Base-by-base conservation (phyloP, 768 basidiomycete genomes). In the Phlegmacium glaucopus region DNA sequence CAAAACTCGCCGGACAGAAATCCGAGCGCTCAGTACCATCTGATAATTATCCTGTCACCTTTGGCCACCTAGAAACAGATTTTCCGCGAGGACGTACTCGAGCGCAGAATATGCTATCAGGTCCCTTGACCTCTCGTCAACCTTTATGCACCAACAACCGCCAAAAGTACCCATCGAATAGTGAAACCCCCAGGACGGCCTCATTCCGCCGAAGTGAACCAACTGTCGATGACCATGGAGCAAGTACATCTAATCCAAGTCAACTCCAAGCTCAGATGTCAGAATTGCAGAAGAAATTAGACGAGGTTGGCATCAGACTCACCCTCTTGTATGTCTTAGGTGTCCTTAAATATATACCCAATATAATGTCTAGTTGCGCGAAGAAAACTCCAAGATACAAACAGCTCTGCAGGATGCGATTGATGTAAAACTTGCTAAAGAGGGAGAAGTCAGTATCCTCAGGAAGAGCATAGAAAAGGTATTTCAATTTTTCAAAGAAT, bases 391-490 rank as follows among this genome's bases (percentile, higher is more conserved):
- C 32, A 66, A 69, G 48, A 68, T 78, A 15, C 74, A 75, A 46
- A 50, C 61, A 18, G 71, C 72, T 1, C 60, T 82, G 39, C 68
- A 75, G 49, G 69, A 70, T 32, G 79, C 79, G 3, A 61, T 69
- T 40, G 75, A 80, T 39, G 71, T 68, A 7, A 80, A 74, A 50
- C 70, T 79, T 34, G 64, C 71, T 27, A 87, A 82, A 58, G 81
- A 85, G 26, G 88, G 88, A 5, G 87, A 90, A 67, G 85, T 85
- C 6, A 73, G 73, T 12, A 78, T 84, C 34, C 60, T 90, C 42
- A 71, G 87, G 53, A 79, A 78, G 53, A 76, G 65, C n/a, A 76
- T 85, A 9, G 83, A 87, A 54, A 85, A 83, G 74, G 88, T 85
- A 56, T 42, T 53, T 39, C 17, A 5, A 35, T 10, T 13, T 11